A percentile compares a stretch with the other conserved stretches of the same genome.
Evolutionary conservation across 805 yeast genomes (phyloP).

Genomic region (Maudiozyma serrabonitensis): DNA sequence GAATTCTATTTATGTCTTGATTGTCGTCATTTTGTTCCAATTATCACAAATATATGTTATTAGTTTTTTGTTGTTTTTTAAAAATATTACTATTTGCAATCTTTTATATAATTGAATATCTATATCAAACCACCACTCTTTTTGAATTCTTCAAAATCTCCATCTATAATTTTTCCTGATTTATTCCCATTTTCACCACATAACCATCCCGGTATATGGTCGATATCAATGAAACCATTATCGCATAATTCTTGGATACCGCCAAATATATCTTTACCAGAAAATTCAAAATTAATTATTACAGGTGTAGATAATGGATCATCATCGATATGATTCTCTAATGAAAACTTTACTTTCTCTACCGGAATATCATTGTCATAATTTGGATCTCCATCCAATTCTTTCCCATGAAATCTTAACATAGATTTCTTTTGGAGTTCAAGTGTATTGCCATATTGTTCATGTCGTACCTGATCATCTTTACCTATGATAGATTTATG

Average conservation of each 20-base stretch:
- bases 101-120: not conserved
- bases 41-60: too few species aligned
- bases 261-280: slow-evolving; percentile 67
- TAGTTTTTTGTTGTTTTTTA: too few species aligned
- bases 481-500: slow-evolving; percentile 33
- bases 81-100: not conserved
- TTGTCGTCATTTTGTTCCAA: not conserved
- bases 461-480: not conserved
- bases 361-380: slow-evolving; percentile 49
- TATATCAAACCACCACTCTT: slow-evolving; percentile 16
- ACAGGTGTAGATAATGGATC: slow-evolving; percentile 8
- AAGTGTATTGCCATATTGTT: not conserved
- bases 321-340: slow-evolving; percentile 7
- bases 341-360: slow-evolving; percentile 38
- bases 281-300: slow-evolving; percentile 30
- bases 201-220: slow-evolving; percentile 62
- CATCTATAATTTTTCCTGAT: slow-evolving; percentile 39
- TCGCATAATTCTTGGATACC: slow-evolving; percentile 65
- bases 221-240: slow-evolving; percentile 39
- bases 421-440: not conserved
- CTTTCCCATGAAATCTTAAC: not conserved
- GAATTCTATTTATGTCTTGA: not conserved
- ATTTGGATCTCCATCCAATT: slow-evolving; percentile 1
- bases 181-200: slow-evolving; percentile 62
- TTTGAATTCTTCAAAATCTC: slow-evolving; percentile 21